Base-by-base conservation (phyloP, 2,329 filamentous ascomycete species). In the Pseudonectria buxi region DNA sequence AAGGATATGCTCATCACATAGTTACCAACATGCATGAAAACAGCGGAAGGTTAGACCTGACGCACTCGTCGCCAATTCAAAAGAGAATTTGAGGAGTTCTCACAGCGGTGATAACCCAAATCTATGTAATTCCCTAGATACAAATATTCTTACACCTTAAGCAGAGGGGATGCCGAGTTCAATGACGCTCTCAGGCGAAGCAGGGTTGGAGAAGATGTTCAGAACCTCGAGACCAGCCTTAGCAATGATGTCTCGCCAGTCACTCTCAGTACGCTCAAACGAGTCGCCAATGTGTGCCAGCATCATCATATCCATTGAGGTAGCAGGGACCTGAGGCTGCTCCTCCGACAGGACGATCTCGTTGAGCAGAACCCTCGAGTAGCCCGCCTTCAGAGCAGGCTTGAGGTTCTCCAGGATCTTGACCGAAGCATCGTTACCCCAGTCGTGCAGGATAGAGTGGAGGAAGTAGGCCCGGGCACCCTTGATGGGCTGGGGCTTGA, bases 361-460 rank as follows among this genome's bases (percentile, higher is more conserved):
- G 12, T 45, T 43, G 18, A 46, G 26, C 7, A 46, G 15, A 5
- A 47, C 15, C 13, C 25, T 41, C 16, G 36, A 41, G 27, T 47
- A 47, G 4, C 45, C 38, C 6, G 37, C 37, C 27, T 28, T 40
- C 50, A 63, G 53, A 7, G 59, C 57, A 4, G 43, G 41, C 3
- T 46, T 36, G 4, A 62, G 32, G 3, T 48, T 50, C 28, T 46
- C 33, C 6, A 65, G 46, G 2, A 64, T 62, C 14, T 45, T 33
- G 2, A 55, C 49, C 16, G 49, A 54, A 11, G 52, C 51, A 2
- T 52, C 46, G 33, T 63, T 59, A 14, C 53, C 42, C 37, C 62
- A 65, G 36, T 65, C 57, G 37, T 65, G 62, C 2, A 65, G 52
- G 28, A 55, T 33, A 51, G 53, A 36, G 59, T 58, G 45, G 51